Percentiles rank a stretch among this genome's conserved stretches.
Conservation (phyloP, 177 flowering plant species). For the Vitis hybrid region DNA sequence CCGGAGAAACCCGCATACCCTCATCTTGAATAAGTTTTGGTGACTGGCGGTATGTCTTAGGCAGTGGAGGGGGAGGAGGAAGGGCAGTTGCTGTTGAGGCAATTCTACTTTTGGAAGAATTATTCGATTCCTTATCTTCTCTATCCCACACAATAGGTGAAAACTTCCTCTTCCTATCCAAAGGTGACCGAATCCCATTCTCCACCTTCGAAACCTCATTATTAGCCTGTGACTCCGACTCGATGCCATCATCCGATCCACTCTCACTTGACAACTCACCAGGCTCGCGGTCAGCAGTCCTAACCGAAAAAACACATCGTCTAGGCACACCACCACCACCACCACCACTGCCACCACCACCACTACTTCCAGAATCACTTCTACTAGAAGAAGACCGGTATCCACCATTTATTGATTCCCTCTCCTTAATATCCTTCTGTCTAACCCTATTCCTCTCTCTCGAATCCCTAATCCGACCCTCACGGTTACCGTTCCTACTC, state of each 20-base stretch:
- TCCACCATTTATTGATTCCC: slow-evolving; percentile 53
- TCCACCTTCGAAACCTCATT: slow-evolving; percentile 25
- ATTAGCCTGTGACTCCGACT: slow-evolving; percentile 31
- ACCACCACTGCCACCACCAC: slow-evolving; percentile 8
- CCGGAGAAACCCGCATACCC: slow-evolving; percentile 25
- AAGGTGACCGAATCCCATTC: slow-evolving; percentile 32
- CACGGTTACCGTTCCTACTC: slow-evolving; percentile 30
- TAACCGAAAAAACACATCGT: slow-evolving; percentile 29
- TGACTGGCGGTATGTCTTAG: slow-evolving; percentile 32
- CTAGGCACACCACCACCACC: slow-evolving; percentile 24
- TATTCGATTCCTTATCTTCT: slow-evolving; percentile 50
- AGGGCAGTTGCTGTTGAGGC: slow-evolving; percentile 14
- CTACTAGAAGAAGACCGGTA: slow-evolving; percentile 35
- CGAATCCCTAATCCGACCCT: slow-evolving; percentile 21
- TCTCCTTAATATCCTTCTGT: slow-evolving; percentile 67
- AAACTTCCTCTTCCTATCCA: slow-evolving; percentile 69
- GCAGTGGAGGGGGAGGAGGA: slow-evolving; percentile 47
- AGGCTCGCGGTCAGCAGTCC: slow-evolving; percentile 60
- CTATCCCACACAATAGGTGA: slow-evolving; percentile 92
- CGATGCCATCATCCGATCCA: slow-evolving; percentile 72
- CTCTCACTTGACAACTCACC: slow-evolving; percentile 91
- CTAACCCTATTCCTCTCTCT: slow-evolving; percentile 42
- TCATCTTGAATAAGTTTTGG: slow-evolving; percentile 26
- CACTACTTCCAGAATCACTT: slow-evolving; percentile 55
- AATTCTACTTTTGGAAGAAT: slow-evolving; percentile 14